phyloP scores from a whole-genome alignment of 2,329 filamentous ascomycete genomes.

The Xylaria polymorpha region DNA sequence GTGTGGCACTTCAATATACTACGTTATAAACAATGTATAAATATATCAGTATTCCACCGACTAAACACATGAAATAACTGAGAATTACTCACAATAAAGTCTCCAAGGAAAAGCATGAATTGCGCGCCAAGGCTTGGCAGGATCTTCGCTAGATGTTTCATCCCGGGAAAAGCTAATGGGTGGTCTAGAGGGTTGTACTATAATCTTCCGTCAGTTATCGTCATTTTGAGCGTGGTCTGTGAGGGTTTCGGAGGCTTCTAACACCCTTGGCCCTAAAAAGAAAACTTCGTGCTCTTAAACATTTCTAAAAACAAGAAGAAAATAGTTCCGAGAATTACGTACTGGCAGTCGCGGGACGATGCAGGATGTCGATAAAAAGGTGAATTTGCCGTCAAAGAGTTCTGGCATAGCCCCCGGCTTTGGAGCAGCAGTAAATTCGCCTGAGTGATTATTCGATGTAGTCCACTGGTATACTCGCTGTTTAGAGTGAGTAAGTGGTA shows the following conservation, averaged over 20 bases:
- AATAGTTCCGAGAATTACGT: background rate
- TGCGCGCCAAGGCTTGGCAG: slow-evolving; percentile 79
- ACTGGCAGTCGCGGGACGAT: slow-evolving; percentile 86
- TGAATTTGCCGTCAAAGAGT: slow-evolving; percentile 76
- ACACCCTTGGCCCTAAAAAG: too few species aligned
- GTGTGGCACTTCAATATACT: slow-evolving; percentile 85
- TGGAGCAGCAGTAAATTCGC: slow-evolving; percentile 83
- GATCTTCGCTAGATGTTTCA: slow-evolving; percentile 79
- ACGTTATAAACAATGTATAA: background rate
- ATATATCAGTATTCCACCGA: background rate
- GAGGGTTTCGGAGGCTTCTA: too few species aligned
- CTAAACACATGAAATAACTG: background rate
- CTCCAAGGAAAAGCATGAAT: slow-evolving; percentile 84
- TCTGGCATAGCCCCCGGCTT: slow-evolving; percentile 71
- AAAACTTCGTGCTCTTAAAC: too few species aligned
- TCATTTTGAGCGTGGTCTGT: too few species aligned
- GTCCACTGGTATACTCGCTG: slow-evolving; percentile 85
- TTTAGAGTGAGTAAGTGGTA: slow-evolving; percentile 72
- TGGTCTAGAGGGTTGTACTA: slow-evolving; percentile 83
- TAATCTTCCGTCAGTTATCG: background rate
- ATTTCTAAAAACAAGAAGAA: background rate
- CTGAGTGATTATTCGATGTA: slow-evolving; percentile 87
- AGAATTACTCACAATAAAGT: slow-evolving; percentile 70
- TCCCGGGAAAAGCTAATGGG: slow-evolving; percentile 82
- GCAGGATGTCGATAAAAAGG: slow-evolving; percentile 92